Evolutionary conservation across 768 basidiomycete genomes (phyloP), one percentile per base, ranked within the genome.

Genomic region (Amanita pallidorosea): DNA sequence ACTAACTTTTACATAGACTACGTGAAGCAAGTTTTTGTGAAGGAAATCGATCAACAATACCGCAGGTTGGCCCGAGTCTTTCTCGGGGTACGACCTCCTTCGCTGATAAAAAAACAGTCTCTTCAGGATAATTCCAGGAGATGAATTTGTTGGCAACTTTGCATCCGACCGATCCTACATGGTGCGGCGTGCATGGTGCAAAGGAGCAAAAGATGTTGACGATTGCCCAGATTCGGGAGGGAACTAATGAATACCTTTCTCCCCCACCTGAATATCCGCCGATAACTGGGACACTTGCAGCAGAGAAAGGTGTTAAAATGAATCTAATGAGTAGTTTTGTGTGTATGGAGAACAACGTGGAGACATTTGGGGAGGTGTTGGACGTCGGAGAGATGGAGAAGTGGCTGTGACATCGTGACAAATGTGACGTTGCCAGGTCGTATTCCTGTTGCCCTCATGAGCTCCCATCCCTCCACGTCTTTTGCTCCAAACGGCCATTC

Each of bases 101-200:
- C 33, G 47, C 42, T 17, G 29, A 31, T 17, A 23, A 38, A 31
- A n/a, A 48, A 11, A 17, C 31, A 87, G 84, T 61, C 56, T 70
- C 42, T 85, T 86, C 63, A 73, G 85, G 60, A 71, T 84, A 29
- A 65, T 88, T 52, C 70, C 76, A 52, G 77, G 73, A 15, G 53
- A 62, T 29, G 61, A 63, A 11, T 85, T 71, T 59, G 62, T 85
- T 38, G 65, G 76, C 54, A 59, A 76, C 57, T 86, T 88, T 66
- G 81, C 83, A 8, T 86, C 84, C 17, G 83, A 88, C 62, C 70
- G 85, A 58, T 82, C 83, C 49, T 85, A 87, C 63, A 87, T 88
- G 84, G 82, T 82, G 55, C 60, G 70, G 56, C 43, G 38, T 71
- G 76, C 55, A 85, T 83, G 59, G 63, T 83, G 40, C 78, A 83